A percentile compares a stretch with the other conserved stretches of the same genome.
phyloP scores from a whole-genome alignment of 2,329 filamentous ascomycete genomes.

The Chaetomium globosum region DNA sequence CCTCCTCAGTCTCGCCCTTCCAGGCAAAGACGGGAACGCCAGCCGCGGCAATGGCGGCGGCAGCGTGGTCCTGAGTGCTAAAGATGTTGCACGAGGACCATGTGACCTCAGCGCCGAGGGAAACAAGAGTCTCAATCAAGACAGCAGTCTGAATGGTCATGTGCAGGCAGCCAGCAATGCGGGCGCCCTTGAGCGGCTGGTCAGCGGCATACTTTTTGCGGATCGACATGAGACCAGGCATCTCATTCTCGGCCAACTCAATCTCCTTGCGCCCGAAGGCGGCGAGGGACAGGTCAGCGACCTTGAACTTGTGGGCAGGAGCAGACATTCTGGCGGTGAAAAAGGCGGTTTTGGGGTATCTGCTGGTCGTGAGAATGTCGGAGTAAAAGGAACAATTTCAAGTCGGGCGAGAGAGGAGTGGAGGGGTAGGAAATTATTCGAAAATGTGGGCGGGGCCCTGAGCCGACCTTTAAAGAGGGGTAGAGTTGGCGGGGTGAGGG shows the following conservation, averaged over 20 bases:
- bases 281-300: slow-evolving; percentile 95
- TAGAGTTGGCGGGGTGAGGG: slow-evolving; percentile 28
- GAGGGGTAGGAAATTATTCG: slow-evolving; percentile 21
- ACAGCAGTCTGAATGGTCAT: slow-evolving; percentile 99
- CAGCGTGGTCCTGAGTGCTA: slow-evolving; percentile 98
- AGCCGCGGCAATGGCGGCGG: slow-evolving; percentile 90
- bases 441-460: slow-evolving; percentile 27
- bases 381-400: neutral
- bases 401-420: slow-evolving; percentile 2
- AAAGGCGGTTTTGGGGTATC: slow-evolving; percentile 15
- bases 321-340: slow-evolving; percentile 61
- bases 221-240: slow-evolving; percentile 97
- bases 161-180: slow-evolving; percentile 97
- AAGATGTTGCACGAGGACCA: slow-evolving; percentile 99
- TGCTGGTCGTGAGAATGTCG: slow-evolving; percentile 13
- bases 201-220: slow-evolving; percentile 86
- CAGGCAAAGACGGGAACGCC: slow-evolving; percentile 84
- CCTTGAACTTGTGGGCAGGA: slow-evolving; percentile 93
- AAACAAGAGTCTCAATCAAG: slow-evolving; percentile 94
- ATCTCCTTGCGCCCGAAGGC: slow-evolving; percentile 99
- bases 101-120: slow-evolving; percentile 96
- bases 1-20: slow-evolving; percentile 96
- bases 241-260: slow-evolving; percentile 93
- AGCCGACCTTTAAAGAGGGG: slow-evolving; percentile 31
- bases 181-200: slow-evolving; percentile 91